Percentiles rank a stretch among this genome's conserved stretches.
Evolutionary conservation across 108 stramenopile species (phyloP).

Genomic region (Craspedostauros australis): DNA sequence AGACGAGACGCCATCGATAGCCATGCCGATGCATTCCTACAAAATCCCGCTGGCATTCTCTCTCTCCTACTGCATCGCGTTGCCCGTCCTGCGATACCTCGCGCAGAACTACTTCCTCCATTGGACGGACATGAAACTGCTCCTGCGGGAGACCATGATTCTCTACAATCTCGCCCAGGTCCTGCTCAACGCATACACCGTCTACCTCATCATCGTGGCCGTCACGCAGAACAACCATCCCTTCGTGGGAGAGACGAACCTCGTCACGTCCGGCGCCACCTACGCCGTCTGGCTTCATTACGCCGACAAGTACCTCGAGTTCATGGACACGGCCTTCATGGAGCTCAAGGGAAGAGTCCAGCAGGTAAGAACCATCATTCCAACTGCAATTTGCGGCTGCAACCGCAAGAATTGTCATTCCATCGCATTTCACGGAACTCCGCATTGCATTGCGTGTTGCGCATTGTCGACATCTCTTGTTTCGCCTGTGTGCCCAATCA

Average conservation of each 20-base stretch:
- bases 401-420: neutral
- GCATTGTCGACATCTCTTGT: no score
- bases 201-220: constrained; percentile 63
- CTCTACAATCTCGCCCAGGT: constrained; percentile 95
- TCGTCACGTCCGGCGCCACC: constrained; percentile 42
- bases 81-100: constrained; percentile 58
- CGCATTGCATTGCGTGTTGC: no score
- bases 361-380: constrained; percentile 80
- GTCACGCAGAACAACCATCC: constrained; percentile 70
- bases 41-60: constrained; percentile 53
- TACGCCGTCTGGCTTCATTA: constrained; percentile 97
- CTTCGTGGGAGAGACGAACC: constrained; percentile 67
- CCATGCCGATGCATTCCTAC: constrained; percentile 48
- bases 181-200: constrained; percentile 94
- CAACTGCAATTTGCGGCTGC: neutral
- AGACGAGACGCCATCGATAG: constrained; percentile 28
- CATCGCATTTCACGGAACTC: no score
- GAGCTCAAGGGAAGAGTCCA: constrained; percentile 83
- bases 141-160: constrained; percentile 82
- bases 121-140: constrained; percentile 63
- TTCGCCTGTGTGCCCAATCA: no score
- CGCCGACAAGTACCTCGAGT: constrained; percentile 94
- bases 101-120: constrained; percentile 38
- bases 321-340: constrained; percentile 98
- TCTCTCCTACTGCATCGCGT: constrained; percentile 55